Evolutionary conservation across 139 green algal genomes (phyloP), one percentile per base, ranked within the genome.

Genomic region (Ettlia oleoabundans): DNA sequence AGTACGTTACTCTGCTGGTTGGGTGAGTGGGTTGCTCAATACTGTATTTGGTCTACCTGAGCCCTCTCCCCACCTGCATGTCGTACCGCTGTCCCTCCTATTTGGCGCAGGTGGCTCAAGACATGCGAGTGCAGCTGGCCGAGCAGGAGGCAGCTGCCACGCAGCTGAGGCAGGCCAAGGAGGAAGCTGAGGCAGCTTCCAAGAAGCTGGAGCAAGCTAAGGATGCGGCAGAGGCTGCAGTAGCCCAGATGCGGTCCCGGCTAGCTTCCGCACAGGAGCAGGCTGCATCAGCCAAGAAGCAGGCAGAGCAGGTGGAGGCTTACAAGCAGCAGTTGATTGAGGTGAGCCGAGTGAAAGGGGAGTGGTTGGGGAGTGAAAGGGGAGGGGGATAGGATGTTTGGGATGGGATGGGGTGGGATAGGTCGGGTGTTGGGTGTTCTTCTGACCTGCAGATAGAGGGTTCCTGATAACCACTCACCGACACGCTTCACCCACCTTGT

Each of bases 91-190:
- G 10, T 10, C 47, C 47, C 47, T 58, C 47, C 47, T 15, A 58
- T 58, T 15, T 58, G 47, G 47, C 15, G 68, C 68, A 76, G 68
- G 68, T 76, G 26, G 68, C 68, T 28, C 68, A 76, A 62, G 47
- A 58, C 47, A 58, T 58, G 47, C 47, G 47, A 58, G 13, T 58
- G 47, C 47, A 58, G 47, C 47, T 58, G 10, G 47, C 47, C 13
- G 47, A 58, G 47, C 47, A 58, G 47, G 47, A 58, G 47, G 10
- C 47, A 24, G 47, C 47, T 24, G 47, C 47, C 10, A 24, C 47
- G 13, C 47, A 58, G 47, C 47, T 58, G 47, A 10, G 47, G 47
- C 47, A 58, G 15, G 47, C 47, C 10, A 58, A 58, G 47, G 47
- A 58, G 47, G 47, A 58, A 15, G 47, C 47, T 24, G 47, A 58